Evolutionary conservation across 345 rosid genomes (phyloP).

Genomic region (rapeseed (Brassica napus)): DNA sequence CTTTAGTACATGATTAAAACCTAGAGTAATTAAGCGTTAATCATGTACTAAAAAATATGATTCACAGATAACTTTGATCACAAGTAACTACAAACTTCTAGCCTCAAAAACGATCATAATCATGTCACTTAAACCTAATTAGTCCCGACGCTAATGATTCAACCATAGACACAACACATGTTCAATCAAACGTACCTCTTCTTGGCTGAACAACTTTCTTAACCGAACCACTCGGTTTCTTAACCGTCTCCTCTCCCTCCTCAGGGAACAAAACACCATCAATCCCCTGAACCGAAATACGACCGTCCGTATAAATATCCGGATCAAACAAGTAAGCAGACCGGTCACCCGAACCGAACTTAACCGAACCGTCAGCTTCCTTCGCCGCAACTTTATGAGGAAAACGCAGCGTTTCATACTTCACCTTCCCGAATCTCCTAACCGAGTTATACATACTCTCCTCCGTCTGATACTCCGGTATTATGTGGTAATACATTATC

Average conservation of each 20-base stretch:
- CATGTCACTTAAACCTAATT: constrained; percentile 5
- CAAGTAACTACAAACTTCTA: neutral
- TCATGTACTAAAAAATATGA: neutral
- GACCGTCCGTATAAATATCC: constrained; percentile 77
- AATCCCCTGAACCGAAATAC: constrained; percentile 83
- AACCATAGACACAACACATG: neutral
- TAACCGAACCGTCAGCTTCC: constrained; percentile 98
- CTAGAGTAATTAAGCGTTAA: neutral
- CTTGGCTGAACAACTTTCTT: constrained; percentile 65
- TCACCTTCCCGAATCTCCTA: constrained; percentile 67
- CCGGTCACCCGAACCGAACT: constrained; percentile 73
- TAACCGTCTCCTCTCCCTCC: constrained; percentile 30
- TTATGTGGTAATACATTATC: constrained; percentile 66
- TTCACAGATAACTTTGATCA: neutral
- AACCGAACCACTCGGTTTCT: constrained; percentile 37
- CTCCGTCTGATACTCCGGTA: constrained; percentile 84
- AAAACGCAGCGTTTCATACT: constrained; percentile 69
- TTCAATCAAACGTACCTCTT: constrained; percentile 61
- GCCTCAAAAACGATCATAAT: constrained; percentile 9
- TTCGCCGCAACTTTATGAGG: constrained; percentile 72
- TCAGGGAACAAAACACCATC: constrained; percentile 74
- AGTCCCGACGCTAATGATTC: neutral
- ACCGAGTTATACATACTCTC: constrained; percentile 86
- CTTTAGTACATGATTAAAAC: neutral
- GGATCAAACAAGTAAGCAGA: constrained; percentile 92